A percentile compares a stretch with the other conserved stretches of the same genome.
Conservation (phyloP, 805 yeast species). For the Yamadazyma laniorum region DNA sequence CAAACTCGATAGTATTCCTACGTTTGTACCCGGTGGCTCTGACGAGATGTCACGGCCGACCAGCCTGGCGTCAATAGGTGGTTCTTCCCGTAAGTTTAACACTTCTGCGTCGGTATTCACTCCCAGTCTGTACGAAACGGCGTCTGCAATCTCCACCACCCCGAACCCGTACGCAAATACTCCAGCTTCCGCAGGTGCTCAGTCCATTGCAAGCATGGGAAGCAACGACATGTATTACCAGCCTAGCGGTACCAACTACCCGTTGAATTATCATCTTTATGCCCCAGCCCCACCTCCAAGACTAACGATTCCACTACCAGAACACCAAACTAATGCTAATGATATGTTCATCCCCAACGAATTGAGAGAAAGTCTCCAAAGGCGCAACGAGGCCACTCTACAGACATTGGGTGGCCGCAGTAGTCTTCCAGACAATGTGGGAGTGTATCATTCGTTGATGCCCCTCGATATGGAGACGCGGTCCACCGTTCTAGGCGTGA, state of each 20-base stretch:
- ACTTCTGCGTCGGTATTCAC: slow-evolving; percentile 41
- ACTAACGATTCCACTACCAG: slow-evolving; percentile 53
- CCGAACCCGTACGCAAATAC: slow-evolving; percentile 7
- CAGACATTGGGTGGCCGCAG: slow-evolving; percentile 55
- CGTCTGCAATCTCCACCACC: slow-evolving; percentile 2
- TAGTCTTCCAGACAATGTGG: slow-evolving; percentile 58
- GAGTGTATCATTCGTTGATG: slow-evolving; percentile 72
- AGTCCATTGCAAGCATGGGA: slow-evolving; percentile 3
- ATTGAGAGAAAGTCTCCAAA: slow-evolving; percentile 66
- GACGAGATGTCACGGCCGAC: neutral
- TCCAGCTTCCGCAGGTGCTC: slow-evolving; percentile 8
- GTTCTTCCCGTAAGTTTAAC: slow-evolving; percentile 28
- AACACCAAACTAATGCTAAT: slow-evolving; percentile 69
- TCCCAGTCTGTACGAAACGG: slow-evolving; percentile 18
- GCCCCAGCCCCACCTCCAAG: slow-evolving; percentile 88
- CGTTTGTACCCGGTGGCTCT: slow-evolving; percentile 45
- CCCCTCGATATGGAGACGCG: slow-evolving; percentile 61
- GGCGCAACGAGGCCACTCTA: slow-evolving; percentile 76
- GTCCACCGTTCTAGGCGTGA: slow-evolving; percentile 48
- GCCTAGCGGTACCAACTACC: slow-evolving; percentile 30
- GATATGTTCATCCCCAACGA: slow-evolving; percentile 71
- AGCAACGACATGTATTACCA: slow-evolving; percentile 20
- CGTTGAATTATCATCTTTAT: slow-evolving; percentile 79
- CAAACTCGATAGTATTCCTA: slow-evolving; percentile 44
- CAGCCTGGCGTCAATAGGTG: neutral